phyloP scores from a whole-genome alignment of 2,329 filamentous ascomycete genomes.

The Aureobasidium lini region DNA sequence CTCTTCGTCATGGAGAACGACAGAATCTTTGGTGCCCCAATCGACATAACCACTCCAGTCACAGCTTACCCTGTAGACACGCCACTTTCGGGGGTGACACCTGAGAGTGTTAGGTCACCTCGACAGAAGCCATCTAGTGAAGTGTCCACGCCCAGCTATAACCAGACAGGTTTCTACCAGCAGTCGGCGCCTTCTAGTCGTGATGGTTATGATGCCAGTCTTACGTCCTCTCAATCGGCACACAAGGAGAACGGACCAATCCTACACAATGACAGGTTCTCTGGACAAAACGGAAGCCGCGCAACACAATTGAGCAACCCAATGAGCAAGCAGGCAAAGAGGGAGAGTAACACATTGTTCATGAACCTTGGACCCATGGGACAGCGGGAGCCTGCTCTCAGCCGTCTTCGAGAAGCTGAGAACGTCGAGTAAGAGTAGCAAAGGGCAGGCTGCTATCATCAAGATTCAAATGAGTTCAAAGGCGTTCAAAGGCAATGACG shows the following conservation, averaged over 20 bases:
- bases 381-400: not conserved
- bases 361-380: conserved; percentile 7
- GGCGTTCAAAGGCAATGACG: not conserved
- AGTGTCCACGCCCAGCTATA: conserved; percentile 47
- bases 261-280: not conserved
- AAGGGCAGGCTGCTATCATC: not conserved
- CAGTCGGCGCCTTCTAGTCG: not conserved
- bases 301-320: not conserved
- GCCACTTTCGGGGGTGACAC: conserved; percentile 23
- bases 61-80: conserved; percentile 11
- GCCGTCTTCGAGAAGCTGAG: conserved; percentile 1
- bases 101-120: conserved; percentile 56
- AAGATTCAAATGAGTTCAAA: not conserved
- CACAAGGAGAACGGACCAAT: not conserved
- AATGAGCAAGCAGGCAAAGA: conserved; percentile 12
- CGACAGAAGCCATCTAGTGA: conserved; percentile 60
- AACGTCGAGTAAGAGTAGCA: not conserved
- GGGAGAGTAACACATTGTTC: conserved; percentile 12
- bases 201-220: not conserved
- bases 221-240: not conserved
- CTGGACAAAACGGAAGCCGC: not conserved
- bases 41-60: conserved; percentile 41
- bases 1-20: conserved; percentile 88
- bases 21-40: conserved; percentile 68
- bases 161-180: not conserved